Base-by-base conservation (phyloP, 2,329 filamentous ascomycete species). In the Ustulina deusta region DNA sequence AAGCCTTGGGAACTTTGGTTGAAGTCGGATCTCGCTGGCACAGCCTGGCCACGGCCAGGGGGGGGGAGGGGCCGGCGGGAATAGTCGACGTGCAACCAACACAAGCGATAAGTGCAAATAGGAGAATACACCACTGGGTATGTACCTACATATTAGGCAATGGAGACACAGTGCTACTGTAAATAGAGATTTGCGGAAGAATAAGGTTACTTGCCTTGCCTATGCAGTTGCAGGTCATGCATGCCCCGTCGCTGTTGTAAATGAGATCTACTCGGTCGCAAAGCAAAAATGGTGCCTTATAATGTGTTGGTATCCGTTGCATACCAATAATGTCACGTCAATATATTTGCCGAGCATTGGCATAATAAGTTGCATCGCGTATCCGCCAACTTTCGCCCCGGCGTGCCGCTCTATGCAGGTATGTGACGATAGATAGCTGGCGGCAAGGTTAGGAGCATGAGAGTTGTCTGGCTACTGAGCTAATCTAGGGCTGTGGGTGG, bases 121-220 rank as follows among this genome's bases (percentile, higher is more conserved):
- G 36, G 46, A 51, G 3, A 32, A 55, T 38, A 36, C 34, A 36
- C 13, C 15, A 44, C 49, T 51, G 25, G 38, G 9, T 49, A n/a
- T 17, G 17, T 36, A 49, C 11, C n/a, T 34, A 29, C 48, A 40
- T 15, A 38, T 46, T 15, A 42, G n/a, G 20, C 49, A 46, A 61
- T 59, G 51, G 61, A 58, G 55, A 56, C 20, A 68, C 34, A 59
- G 49, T 65, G 58, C 52, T 63, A 40, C 44, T 44, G 62, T 51
- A 60, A 63, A 42, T 61, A 56, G 57, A 58, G 52, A 27, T 57
- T 63, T 36, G 56, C 62, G 60, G 40, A 56, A 59, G 66, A 51
- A 64, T 69, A 70, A 69, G 66, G 66, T 69, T 70, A 59, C 62
- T 60, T 69, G 66, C 66, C 63, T 69, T 69, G 63, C 69, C 34